Evolutionary conservation across 202 grass and related monocot genomes (phyloP).

Genomic region (Sporobolus alterniflorus): DNA sequence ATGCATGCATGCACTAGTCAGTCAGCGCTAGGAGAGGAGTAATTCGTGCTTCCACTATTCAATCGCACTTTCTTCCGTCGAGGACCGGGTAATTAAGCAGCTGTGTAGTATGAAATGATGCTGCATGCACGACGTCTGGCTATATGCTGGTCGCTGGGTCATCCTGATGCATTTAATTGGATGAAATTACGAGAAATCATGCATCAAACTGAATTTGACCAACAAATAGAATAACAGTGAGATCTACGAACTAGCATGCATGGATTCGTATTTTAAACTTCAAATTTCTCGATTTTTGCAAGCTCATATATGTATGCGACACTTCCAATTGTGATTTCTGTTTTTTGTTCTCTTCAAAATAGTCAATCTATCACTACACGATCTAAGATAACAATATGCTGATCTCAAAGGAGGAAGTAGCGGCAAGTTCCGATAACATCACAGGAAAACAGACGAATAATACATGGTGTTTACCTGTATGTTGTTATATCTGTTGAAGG

Average conservation of each 20-base stretch:
- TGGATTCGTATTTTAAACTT: background rate
- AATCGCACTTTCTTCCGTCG: background rate
- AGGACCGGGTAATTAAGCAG: background rate
- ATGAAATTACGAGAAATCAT: background rate
- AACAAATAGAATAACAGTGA: background rate
- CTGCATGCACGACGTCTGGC: background rate
- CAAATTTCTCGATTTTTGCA: background rate
- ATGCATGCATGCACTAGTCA: slow-evolving; percentile 31
- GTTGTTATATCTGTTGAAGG: slow-evolving; percentile 98
- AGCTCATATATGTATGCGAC: background rate
- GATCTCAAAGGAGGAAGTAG: background rate
- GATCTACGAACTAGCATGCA: background rate
- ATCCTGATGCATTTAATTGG: background rate
- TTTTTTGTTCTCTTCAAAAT: background rate
- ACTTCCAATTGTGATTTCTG: background rate
- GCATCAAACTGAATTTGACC: background rate
- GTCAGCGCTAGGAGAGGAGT: background rate
- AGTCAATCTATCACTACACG: background rate
- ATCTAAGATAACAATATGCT: background rate
- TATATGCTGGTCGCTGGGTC: background rate
- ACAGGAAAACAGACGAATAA: background rate
- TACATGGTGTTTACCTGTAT: slow-evolving; percentile 67
- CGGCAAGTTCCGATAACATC: background rate
- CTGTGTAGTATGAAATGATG: background rate
- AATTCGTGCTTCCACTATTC: background rate